Conservation (phyloP, 495 filamentous ascomycete species). For the Penicillium daleae region DNA sequence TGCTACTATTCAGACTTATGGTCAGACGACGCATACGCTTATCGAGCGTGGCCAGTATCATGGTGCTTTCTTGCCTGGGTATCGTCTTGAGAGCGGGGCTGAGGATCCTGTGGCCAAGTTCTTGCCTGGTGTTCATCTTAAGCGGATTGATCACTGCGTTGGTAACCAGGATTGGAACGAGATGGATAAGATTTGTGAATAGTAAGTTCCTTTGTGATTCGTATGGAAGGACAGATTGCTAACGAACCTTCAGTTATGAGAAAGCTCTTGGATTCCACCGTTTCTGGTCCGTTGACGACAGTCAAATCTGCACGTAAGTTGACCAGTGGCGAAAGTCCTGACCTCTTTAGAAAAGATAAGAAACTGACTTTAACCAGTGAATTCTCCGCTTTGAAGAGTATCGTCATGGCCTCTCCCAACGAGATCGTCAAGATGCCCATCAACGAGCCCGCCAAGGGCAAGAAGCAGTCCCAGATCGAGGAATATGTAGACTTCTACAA, state of each 20-base stretch:
- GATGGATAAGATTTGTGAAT: constrained; percentile 83
- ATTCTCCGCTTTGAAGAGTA: constrained; percentile 78
- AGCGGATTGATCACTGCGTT: constrained; percentile 87
- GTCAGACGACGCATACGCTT: constrained; percentile 89
- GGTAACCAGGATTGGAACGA: constrained; percentile 91
- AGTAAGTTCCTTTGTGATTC: constrained; percentile 42
- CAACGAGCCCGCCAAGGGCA: constrained; percentile 89
- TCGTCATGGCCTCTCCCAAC: constrained; percentile 87
- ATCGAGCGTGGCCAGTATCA: constrained; percentile 67
- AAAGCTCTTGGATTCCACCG: constrained; percentile 87
- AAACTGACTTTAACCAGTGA: constrained; percentile 48
- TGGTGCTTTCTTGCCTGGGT: constrained; percentile 83
- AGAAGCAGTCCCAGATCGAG: constrained; percentile 87
- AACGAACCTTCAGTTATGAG: constrained; percentile 65
- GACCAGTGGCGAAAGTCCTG: background rate
- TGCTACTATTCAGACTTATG: constrained; percentile 84
- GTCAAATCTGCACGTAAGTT: constrained; percentile 72
- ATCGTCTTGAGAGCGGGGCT: constrained; percentile 48
- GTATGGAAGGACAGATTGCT: constrained; percentile 13
- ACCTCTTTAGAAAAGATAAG: background rate
- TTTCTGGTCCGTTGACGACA: constrained; percentile 94
- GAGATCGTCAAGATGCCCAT: constrained; percentile 93
- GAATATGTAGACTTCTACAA: constrained; percentile 89
- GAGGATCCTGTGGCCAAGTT: constrained; percentile 53
- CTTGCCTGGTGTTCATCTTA: constrained; percentile 65